A percentile compares a stretch with the other conserved stretches of the same genome.
Evolutionary conservation across 1,139 yeast species (phyloP).

Genomic region (Candida sp.): DNA sequence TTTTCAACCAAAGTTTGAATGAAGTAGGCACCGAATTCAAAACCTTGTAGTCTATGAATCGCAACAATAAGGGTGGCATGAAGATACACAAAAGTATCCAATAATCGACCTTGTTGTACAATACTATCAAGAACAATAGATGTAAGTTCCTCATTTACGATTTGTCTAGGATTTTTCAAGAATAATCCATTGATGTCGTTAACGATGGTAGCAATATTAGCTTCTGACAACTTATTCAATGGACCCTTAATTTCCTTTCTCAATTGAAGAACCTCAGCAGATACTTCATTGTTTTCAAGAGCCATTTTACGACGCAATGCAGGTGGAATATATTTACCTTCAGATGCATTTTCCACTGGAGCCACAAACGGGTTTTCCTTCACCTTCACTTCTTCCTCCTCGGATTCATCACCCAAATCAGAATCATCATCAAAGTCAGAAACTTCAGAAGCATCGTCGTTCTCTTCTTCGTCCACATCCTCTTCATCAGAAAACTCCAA

Average conservation of each 20-base stretch:
- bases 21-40: slow-evolving; percentile 87
- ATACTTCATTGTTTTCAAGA: slow-evolving; percentile 25
- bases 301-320: slow-evolving; percentile 62
- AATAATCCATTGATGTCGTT: slow-evolving; percentile 65
- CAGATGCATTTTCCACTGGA: slow-evolving; percentile 36
- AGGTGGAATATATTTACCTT: slow-evolving; percentile 72
- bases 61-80: slow-evolving; percentile 81
- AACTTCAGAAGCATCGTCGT: slow-evolving; percentile 35
- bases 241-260: slow-evolving; percentile 72
- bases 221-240: slow-evolving; percentile 81
- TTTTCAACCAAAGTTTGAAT: slow-evolving; percentile 75
- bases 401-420: slow-evolving; percentile 16
- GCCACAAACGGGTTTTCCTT: slow-evolving; percentile 88
- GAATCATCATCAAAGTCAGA: slow-evolving; percentile 38
- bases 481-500: slow-evolving; percentile 34
- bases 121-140: slow-evolving; percentile 63
- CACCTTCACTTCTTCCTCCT: slow-evolving; percentile 25
- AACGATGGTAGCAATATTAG: slow-evolving; percentile 70
- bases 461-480: slow-evolving; percentile 20
- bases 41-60: slow-evolving; percentile 74
- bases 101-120: slow-evolving; percentile 57
- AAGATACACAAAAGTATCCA: slow-evolving; percentile 76
- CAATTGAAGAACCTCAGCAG: slow-evolving; percentile 51
- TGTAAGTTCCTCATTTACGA: slow-evolving; percentile 69
- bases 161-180: slow-evolving; percentile 66